These are phyloP conservation scores for Terana coerulea DNA, from an alignment of 768 basidiomycete species.

Conservation along the genomic window DNA sequence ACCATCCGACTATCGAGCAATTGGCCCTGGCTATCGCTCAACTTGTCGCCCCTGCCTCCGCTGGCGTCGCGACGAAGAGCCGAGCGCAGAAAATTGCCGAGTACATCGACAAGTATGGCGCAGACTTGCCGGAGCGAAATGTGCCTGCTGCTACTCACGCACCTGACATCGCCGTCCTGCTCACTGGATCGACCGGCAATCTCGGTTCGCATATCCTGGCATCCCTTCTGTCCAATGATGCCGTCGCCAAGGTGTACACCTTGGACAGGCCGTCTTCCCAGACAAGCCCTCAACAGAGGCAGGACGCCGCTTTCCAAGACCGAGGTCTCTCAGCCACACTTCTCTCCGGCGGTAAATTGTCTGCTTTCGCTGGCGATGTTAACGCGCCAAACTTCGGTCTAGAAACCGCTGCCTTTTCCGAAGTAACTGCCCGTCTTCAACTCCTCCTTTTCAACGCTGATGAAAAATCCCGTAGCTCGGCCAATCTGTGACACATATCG, in stretches of 20 bases:
- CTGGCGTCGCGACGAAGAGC: background rate
- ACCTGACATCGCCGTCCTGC: constrained; percentile 1
- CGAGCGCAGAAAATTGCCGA: constrained; percentile 6
- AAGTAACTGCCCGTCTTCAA: background rate
- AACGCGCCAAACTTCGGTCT: constrained; percentile 9
- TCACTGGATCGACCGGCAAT: constrained; percentile 16
- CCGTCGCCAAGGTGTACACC: constrained; percentile 12
- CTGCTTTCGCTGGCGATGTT: constrained; percentile 3
- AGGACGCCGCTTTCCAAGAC: constrained; percentile 4
- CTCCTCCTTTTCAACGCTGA: background rate
- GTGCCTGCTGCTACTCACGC: background rate
- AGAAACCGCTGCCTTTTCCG: background rate
- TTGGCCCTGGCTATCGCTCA: constrained; percentile 1
- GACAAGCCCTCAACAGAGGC: background rate
- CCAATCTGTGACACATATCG: constrained; percentile 2
- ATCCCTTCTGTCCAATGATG: constrained; percentile 8
- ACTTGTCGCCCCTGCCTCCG: constrained; percentile 3
- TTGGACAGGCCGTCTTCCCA: constrained; percentile 5
- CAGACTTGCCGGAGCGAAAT: background rate
- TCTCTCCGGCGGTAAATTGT: constrained; percentile 3
- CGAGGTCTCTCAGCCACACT: constrained; percentile 8
- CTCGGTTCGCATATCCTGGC: constrained; percentile 15
- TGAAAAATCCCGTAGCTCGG: constrained; percentile 4
- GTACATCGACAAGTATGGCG: constrained; percentile 11
- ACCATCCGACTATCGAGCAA: constrained; percentile 3